Percentiles rank a stretch among this genome's conserved stretches.
phyloP scores from a whole-genome alignment of 2,329 filamentous ascomycete genomes.

The Aspergillus ibericus region DNA sequence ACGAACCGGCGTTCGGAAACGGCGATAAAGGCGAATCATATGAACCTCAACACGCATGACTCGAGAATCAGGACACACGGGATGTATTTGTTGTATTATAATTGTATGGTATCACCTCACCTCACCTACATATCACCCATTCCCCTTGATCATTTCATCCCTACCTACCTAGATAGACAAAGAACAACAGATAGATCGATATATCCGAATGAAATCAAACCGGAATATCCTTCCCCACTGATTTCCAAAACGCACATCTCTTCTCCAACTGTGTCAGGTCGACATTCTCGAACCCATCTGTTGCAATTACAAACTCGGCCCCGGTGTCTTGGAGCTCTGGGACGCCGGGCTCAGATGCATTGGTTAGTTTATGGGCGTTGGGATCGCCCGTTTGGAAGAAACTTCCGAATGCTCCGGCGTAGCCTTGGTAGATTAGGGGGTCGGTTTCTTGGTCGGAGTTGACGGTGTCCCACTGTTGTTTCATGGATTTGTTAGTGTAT shows the following conservation, averaged over 20 bases:
- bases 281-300: conserved; percentile 47
- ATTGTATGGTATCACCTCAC: not conserved
- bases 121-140: not conserved
- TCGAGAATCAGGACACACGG: not conserved
- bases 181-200: no score
- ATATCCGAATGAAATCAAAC: conserved; percentile 32
- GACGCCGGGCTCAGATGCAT: conserved; percentile 41
- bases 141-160: not conserved
- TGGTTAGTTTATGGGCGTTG: conserved; percentile 57
- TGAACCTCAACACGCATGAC: not conserved
- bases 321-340: conserved; percentile 43
- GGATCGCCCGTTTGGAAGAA: conserved; percentile 62
- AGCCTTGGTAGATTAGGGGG: conserved; percentile 57
- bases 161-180: not conserved
- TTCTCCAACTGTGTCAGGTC: conserved; percentile 41
- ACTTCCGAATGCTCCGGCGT: conserved; percentile 59
- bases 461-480: conserved; percentile 56
- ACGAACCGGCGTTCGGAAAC: not conserved
- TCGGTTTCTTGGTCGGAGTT: conserved; percentile 55
- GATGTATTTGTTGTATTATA: conserved; percentile 1
- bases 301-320: conserved; percentile 54
- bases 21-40: not conserved
- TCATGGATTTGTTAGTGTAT: not conserved
- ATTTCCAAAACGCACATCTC: conserved; percentile 58
- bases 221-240: conserved; percentile 48